Evolutionary conservation across 345 rosid species (phyloP), one percentile per base, ranked within the genome.

Genomic region (Barbarea vulgaris): DNA sequence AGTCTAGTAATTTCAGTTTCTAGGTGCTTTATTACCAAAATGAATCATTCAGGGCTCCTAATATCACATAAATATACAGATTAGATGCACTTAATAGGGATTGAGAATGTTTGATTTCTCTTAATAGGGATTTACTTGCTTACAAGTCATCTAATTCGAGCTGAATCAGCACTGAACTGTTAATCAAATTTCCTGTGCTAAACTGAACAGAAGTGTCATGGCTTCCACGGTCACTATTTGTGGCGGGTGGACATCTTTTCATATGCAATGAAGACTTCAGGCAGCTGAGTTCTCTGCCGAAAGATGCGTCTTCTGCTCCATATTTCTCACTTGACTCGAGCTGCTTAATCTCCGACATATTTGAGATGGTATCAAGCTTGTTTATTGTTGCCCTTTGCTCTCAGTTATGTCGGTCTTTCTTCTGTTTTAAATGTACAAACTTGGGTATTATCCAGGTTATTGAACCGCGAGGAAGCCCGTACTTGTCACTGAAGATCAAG

Each of bases 231-330:
- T 91, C 99, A 24, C 70, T 95, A 55, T 87, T 95, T 82, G 84
- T 95, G 62, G 84, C 81, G 52, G 82, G 83, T 79, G 86, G 81
- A 60, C 82, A 85, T 63, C 69, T 92, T 70, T 81, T 90, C 73
- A 67, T 95, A 57, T 95, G 99, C 69, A 27, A 54, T 36, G 99
- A 95, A 84, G 97, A 92, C 77, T 83, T 95, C 53, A 82, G 18
- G 79, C 89, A 50, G 85, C 90, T 95, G 68, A 75, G 85, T 74
- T 78, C 85, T 69, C 75, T 77, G 71, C 77, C 82, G 33, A 73
- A 77, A 47, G 18, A 70, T 73, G 79, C 76, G 55, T 82, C 83
- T 70, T 85, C 83, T 15, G 62, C 84, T 72, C 86, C 91, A 41
- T 94, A 91, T 82, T 87, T 81, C 75, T 85, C 83, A 15, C 84